Percentiles rank a stretch among this genome's conserved stretches.
phyloP scores from a whole-genome alignment of 116 monocot genomes.

The Trichopus zeylanicus region DNA sequence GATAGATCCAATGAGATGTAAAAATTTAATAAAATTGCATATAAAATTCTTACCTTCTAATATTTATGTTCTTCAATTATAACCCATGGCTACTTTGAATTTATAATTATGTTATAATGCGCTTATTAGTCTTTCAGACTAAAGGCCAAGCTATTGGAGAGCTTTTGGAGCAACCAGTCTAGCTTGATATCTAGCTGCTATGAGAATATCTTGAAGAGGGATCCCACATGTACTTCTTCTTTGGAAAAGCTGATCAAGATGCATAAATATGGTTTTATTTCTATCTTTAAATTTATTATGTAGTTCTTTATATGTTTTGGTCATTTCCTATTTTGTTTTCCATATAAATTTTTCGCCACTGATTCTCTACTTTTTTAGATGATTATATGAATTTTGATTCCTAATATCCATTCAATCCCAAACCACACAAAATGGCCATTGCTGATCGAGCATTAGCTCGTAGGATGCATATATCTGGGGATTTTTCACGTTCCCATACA shows the following conservation, averaged over 20 bases:
- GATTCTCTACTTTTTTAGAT: too few species aligned
- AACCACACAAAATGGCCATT: too few species aligned
- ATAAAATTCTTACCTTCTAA: too few species aligned
- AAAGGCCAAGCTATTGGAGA: constrained; percentile 54
- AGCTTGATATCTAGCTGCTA: constrained; percentile 41
- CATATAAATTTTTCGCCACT: too few species aligned
- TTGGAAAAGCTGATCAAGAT: constrained; percentile 62
- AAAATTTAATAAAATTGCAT: too few species aligned
- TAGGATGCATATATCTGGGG: too few species aligned
- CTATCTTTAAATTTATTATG: not conserved
- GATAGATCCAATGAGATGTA: too few species aligned
- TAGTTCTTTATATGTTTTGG: not conserved
- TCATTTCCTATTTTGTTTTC: not conserved
- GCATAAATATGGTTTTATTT: constrained; percentile 47
- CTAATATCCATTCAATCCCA: too few species aligned
- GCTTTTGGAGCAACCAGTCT: constrained; percentile 25
- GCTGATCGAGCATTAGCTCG: too few species aligned
- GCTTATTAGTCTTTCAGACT: constrained; percentile 37
- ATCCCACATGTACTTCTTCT: constrained; percentile 50
- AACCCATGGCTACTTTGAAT: not conserved
- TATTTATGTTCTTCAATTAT: not conserved
- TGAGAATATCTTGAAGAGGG: constrained; percentile 48
- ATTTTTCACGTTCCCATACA: too few species aligned
- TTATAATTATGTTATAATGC: not conserved
- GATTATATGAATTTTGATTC: too few species aligned